Evolutionary conservation across 345 rosid genomes (phyloP).

Genomic region (Erysimum cheiranthoides): DNA sequence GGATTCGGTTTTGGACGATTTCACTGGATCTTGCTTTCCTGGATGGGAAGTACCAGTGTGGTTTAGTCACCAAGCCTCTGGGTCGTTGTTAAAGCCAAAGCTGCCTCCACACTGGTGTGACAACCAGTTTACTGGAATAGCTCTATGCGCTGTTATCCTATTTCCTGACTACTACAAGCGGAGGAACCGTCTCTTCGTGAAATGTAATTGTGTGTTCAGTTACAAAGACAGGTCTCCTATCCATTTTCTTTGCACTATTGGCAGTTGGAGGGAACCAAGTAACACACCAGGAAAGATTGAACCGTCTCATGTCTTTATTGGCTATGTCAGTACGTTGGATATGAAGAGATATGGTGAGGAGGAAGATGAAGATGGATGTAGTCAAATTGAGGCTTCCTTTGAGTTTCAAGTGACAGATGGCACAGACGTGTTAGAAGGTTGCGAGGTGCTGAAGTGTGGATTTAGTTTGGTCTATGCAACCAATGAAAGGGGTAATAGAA

Average conservation of each 20-base stretch:
- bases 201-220: not conserved
- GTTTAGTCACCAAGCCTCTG: conserved; percentile 2
- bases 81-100: not conserved
- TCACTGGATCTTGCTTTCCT: conserved; percentile 9
- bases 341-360: not conserved
- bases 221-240: not conserved
- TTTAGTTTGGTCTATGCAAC: conserved; percentile 3
- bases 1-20: not conserved
- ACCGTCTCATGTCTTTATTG: conserved; percentile 24
- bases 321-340: not conserved
- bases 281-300: not conserved
- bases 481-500: not conserved
- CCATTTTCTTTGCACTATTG: not conserved
- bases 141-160: conserved; percentile 20
- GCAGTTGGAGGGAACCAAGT: conserved; percentile 16
- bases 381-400: not conserved
- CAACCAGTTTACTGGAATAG: not conserved
- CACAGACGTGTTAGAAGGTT: not conserved
- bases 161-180: not conserved
- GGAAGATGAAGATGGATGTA: not conserved
- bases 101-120: not conserved
- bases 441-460: conserved; percentile 21
- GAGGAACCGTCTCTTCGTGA: not conserved
- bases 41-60: conserved; percentile 13
- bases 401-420: conserved; percentile 37